Evolutionary conservation across 345 rosid species (phyloP), one percentile per base, ranked within the genome.

Genomic region (Xanthoceras sorbifolium): DNA sequence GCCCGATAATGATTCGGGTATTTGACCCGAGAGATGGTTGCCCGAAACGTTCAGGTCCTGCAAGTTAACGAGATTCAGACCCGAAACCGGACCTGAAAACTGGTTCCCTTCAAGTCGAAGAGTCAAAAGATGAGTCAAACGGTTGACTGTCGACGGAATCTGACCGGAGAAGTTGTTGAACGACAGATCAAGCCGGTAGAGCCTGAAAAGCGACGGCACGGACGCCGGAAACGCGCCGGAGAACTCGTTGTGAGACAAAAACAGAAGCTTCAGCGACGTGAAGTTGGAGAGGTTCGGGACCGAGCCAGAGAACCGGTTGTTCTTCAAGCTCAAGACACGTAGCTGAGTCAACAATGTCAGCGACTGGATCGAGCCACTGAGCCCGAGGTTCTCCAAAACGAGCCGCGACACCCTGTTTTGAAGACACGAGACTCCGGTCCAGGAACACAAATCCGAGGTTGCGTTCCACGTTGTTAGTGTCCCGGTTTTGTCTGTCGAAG

Each of bases 101-200:
- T 60, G 76, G 81, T 94, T 94, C 44, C 52, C 81, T 44, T 94
- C 93, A 23, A 93, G 85, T 72, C 94, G 88, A 22, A 91, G 90
- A 63, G 98, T 93, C 77, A 91, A 85, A 77, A 94, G 89, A 80
- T 90, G 95, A 12, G 92, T 84, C 85, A 90, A 87, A 22, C 57
- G 85, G 77, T 84, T 86, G 62, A 92, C 14, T 10, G 64, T 28
- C 14, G 62, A 40, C 14, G 96, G 97, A 67, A 94, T 67, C 80
- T 79, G 76, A n/a, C 98, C 96, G 66, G 93, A 86, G 73, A 94
- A 83, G 83, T 84, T 88, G 83, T 94, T 94, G 78, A 71, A 84
- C 17, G 98, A 91, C 81, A 94, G 94, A 86, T 93, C 97, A 66
- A 94, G 86, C 15, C 97, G 97, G 87, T 87, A 88, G 34, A 94